Evolutionary conservation across 1,284 basidiomycete species (phyloP).

Genomic region (Rhodotorula sp.): DNA sequence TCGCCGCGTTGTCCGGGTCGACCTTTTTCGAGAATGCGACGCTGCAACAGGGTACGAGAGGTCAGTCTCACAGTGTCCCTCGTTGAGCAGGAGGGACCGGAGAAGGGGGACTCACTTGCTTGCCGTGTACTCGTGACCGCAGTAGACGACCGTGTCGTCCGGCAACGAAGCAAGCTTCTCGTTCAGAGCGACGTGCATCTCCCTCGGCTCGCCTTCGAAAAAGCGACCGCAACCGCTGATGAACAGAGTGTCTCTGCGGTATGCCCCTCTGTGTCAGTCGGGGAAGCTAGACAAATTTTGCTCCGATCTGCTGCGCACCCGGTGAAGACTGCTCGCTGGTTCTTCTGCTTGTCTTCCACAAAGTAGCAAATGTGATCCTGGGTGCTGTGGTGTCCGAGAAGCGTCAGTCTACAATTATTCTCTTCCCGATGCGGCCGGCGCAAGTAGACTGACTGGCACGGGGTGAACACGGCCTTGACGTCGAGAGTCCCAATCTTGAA

Average conservation of each 20-base stretch:
- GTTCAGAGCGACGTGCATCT: slow-evolving; percentile 79
- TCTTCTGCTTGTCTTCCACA: slow-evolving; percentile 64
- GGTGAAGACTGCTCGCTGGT: slow-evolving; percentile 76
- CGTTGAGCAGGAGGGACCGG: neutral
- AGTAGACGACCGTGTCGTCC: slow-evolving; percentile 75
- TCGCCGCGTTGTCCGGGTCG: slow-evolving; percentile 63
- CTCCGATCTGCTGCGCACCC: slow-evolving; percentile 55
- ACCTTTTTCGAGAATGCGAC: slow-evolving; percentile 53
- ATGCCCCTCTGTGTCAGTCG: neutral
- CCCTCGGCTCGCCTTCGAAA: slow-evolving; percentile 82
- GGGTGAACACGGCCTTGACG: slow-evolving; percentile 64
- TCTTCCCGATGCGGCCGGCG: neutral
- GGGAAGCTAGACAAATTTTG: neutral
- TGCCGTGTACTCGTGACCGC: slow-evolving; percentile 90
- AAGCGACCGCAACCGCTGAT: slow-evolving; percentile 92
- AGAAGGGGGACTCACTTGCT: slow-evolving; percentile 22
- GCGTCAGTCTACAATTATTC: neutral
- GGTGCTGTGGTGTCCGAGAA: slow-evolving; percentile 64
- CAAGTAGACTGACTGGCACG: slow-evolving; percentile 47
- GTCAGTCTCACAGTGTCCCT: neutral
- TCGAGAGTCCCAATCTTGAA: slow-evolving; percentile 38
- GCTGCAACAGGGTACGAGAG: neutral
- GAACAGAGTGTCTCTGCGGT: slow-evolving; percentile 81
- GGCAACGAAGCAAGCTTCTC: slow-evolving; percentile 68
- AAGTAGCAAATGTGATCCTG: slow-evolving; percentile 94